Evolutionary conservation across 805 yeast species (phyloP), one percentile per base, ranked within the genome.

Genomic region (Metschnikowia gruessii): DNA sequence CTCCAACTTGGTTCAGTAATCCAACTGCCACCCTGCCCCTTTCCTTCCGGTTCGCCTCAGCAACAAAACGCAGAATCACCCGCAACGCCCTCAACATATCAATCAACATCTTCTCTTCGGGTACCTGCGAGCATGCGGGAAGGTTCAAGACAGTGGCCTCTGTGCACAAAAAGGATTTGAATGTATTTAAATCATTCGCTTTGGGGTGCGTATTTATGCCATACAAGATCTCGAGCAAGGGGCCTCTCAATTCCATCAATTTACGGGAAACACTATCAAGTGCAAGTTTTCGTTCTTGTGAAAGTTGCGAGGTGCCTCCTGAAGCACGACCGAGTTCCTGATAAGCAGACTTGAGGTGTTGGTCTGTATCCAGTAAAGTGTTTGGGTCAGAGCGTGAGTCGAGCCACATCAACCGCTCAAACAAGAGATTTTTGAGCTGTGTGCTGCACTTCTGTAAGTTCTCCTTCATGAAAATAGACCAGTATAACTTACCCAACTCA

Each of bases 31-130:
- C 12, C 12, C 12, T 26, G 11, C 9, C 28, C 28, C 28, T 26
- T 26, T 7, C 9, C 12, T 26, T 10, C 3, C 28, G 12, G 7
- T 18, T 19, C 15, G 10, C 17, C 24, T 17, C 8, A n/a, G 5
- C 19, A 7, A 24, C 31, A n/a, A 18, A 10, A 4, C 19, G 19
- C 43, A 40, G 38, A 32, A 40, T 40, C 2, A 8, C 28, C 4
- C 16, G 18, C 28, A 42, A 42, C 2, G 21, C 45, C 28, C 39
- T 35, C 29, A 34, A 34, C 30, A 35, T 42, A 13, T 42, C 45
- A 19, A 42, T 13, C 13, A 33, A 8, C 8, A 42, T 29, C 16
- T 33, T 24, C 30, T 42, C 45, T 21, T 42, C 45, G 5, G 45
- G 39, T 13, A 18, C 28, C 9, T 18, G 19, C 4, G 45, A 12